Evolutionary conservation across 1,284 basidiomycete genomes (phyloP), one percentile per base, ranked within the genome.

Genomic region (Trichosporon ovoides): DNA sequence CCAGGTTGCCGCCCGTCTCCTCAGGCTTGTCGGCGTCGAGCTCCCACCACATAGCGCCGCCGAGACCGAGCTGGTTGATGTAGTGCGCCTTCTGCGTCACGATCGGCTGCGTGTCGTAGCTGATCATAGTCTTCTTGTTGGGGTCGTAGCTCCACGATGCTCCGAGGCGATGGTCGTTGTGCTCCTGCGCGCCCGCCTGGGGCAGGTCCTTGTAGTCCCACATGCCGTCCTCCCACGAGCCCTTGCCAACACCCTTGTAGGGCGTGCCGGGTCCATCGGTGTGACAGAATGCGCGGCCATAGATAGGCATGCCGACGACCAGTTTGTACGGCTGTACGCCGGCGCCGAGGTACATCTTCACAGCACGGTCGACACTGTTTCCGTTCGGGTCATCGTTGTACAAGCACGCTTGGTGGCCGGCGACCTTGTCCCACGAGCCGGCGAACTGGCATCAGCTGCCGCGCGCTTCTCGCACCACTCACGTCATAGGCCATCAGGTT

Each of bases 331-430:
- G 77, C 0, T 83, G 82, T 0, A 90, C 89, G 9, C 91, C 92
- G 12, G 82, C 77, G 7, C 79, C 74, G 16, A 82, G 65, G 74
- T 88, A 95, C 74, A 81, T 83, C 49, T 81, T 78, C 60, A 94
- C 78, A 0, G 89, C 87, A 10, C 78, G 77, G 64, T 93, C 87
- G 14, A 89, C 89, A 66, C 81, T 87, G 1, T 76, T 75, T 6
- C 84, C 85, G 31, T 67, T 60, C 20, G 73, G 67, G 51, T 65
- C 59, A 22, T 66, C 62, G 1, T 67, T 56, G 70, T 86, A 92
- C 13, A 95, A 71, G 67, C 88, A 89, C 3, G 91, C 89, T 75
- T 93, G 89, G 72, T 95, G 87, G 53, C 89, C 89, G 1, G 74
- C 60, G 80, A 84, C 76, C 16, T 78, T 75, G 61, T 73, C 75